Conservation (phyloP, 1,284 basidiomycete genomes). For the Cutaneotrichosporon dermatis region DNA sequence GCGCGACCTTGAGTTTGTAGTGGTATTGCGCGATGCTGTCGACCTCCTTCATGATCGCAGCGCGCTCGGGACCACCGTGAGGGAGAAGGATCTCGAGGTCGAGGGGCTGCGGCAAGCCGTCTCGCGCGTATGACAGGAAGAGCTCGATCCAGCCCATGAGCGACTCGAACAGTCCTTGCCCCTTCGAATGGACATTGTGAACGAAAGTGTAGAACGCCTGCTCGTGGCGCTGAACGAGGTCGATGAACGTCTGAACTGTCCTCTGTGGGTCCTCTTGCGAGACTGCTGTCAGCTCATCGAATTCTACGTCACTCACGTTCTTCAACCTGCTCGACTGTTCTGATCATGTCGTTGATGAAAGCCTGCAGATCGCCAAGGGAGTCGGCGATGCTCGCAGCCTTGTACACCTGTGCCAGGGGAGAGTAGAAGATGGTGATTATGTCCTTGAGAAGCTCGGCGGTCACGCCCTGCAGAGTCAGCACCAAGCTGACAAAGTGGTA, state of each 20-base stretch:
- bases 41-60: conserved; percentile 72
- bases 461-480: conserved; percentile 64
- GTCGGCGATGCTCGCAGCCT: conserved; percentile 94
- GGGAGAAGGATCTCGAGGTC: conserved; percentile 84
- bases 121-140: conserved; percentile 87
- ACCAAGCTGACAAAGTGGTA: too few relatives aligned
- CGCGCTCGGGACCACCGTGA: conserved; percentile 67
- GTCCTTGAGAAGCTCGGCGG: conserved; percentile 91
- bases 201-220: conserved; percentile 95
- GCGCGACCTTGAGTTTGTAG: conserved; percentile 82
- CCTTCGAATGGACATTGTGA: conserved; percentile 97
- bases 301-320: conserved; percentile 60
- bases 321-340: conserved; percentile 87
- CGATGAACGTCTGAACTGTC: conserved; percentile 90
- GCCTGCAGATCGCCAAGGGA: conserved; percentile 86
- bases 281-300: conserved; percentile 52
- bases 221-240: conserved; percentile 90
- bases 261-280: conserved; percentile 75
- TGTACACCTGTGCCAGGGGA: conserved; percentile 96
- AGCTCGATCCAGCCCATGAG: conserved; percentile 97
- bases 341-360: conserved; percentile 93
- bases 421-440: conserved; percentile 99
- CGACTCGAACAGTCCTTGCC: conserved; percentile 85
- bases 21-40: conserved; percentile 84
- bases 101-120: conserved; percentile 64